Conservation (phyloP, 2,329 filamentous ascomycete species). For the Aspergillus pseudotamarii region DNA sequence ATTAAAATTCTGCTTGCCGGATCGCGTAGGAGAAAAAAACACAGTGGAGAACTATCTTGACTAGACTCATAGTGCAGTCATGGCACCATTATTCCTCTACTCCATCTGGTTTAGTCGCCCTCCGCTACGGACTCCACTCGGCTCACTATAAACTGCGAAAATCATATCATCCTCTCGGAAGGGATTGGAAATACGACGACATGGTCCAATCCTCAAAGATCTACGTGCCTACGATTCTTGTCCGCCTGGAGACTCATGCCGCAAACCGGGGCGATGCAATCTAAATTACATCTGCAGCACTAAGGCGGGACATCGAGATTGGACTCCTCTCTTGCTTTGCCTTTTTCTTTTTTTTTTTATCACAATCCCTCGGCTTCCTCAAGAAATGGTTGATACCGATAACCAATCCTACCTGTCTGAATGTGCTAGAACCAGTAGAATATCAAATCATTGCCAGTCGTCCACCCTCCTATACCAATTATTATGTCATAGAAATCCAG, state of each 20-base stretch:
- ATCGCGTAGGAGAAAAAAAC: neutral
- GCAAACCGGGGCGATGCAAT: neutral
- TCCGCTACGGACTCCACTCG: neutral
- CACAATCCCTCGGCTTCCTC: neutral
- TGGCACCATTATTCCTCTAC: neutral
- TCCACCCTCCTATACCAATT: neutral
- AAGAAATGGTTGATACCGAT: neutral
- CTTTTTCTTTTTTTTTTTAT: neutral
- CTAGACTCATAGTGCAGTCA: neutral
- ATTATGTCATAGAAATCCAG: neutral
- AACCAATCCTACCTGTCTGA: neutral
- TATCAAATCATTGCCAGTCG: neutral
- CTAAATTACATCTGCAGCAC: constrained; percentile 1
- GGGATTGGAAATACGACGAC: neutral
- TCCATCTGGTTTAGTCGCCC: neutral
- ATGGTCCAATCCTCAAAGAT: neutral
- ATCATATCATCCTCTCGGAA: constrained; percentile 3
- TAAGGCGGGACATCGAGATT: neutral
- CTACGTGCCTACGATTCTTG: neutral
- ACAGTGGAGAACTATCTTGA: neutral
- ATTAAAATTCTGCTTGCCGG: constrained; percentile 1
- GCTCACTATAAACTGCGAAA: neutral
- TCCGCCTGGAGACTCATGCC: neutral
- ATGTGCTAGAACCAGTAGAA: neutral
- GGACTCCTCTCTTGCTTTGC: neutral